Evolutionary conservation across 2,329 filamentous ascomycete genomes (phyloP), one percentile per base, ranked within the genome.

Genomic region (Aureobasidium melanogenum): DNA sequence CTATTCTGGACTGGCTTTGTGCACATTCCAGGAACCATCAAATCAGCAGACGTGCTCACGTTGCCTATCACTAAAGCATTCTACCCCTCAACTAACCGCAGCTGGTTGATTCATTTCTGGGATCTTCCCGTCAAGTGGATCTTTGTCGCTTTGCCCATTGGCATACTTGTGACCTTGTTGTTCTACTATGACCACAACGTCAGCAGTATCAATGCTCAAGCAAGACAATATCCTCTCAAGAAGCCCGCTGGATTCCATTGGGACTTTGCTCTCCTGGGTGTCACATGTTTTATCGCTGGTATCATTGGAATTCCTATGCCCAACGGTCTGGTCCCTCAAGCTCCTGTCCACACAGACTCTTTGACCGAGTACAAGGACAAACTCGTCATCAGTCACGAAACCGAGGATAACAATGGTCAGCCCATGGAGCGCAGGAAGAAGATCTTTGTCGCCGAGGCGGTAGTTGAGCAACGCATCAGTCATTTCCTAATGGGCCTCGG

Each of bases 241-340:
- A 84, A 84, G 65, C 82, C 82, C 0, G 81, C 80, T 0, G 82
- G 82, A n/a, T 84, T 84, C 67, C 81, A 84, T 67, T 84, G 82
- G 81, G 82, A 84, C 68, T 79, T 84, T 66, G 84, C 83, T 69
- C 74, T 84, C 0, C 75, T 84, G 0, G 82, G 82, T 7, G 75
- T 78, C 63, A 83, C 82, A 0, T 83, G 80, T 1, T 80, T 82
- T 63, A 74, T 84, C 22, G 76, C 77, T 2, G 81, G 80, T 0
- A 75, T 84, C n/a, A 73, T 84, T 12, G 81, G 80, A 2, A 76
- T 84, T 7, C 82, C 82, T 0, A 76, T 84, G 39, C 82, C 82
- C 2, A 84, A 84, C 62, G 82, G 82, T 5, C 74, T 84, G 0
- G 80, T 83, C n/a, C 81, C 82, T 0, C 81, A 84, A 73, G 82